Evolutionary conservation across 2,329 filamentous ascomycete species (phyloP).

Genomic region (Cytospora paraplurivora): DNA sequence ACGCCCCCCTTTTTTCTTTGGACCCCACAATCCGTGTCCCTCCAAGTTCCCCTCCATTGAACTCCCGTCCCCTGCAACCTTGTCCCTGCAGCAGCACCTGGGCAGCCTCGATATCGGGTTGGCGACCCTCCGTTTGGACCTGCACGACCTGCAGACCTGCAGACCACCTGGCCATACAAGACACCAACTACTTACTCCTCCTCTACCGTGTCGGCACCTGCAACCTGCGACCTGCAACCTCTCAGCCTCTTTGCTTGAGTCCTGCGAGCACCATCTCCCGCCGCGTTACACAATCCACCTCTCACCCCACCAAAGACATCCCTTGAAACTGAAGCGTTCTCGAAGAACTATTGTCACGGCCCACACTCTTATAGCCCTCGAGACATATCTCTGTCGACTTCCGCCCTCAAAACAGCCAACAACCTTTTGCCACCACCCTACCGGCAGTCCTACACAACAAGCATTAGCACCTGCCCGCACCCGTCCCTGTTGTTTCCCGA

Average conservation of each 20-base stretch:
- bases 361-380: not conserved
- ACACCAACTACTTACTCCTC: slow-evolving; percentile 7
- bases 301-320: slow-evolving; percentile 13
- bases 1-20: slow-evolving; percentile 10
- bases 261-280: not conserved
- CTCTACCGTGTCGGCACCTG: slow-evolving; percentile 2
- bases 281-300: slow-evolving; percentile 1
- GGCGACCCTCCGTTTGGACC: slow-evolving; percentile 12
- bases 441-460: not conserved
- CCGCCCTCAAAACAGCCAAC: slow-evolving; percentile 10
- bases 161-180: not conserved
- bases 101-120: slow-evolving; percentile 2
- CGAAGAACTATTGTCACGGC: slow-evolving; percentile 12
- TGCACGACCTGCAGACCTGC: slow-evolving; percentile 21
- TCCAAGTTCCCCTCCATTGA: slow-evolving; percentile 14
- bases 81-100: slow-evolving; percentile 6
- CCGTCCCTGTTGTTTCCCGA: not conserved
- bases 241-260: not conserved
- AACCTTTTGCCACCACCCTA: slow-evolving; percentile 5
- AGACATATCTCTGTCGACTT: slow-evolving; percentile 7
- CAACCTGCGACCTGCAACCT: slow-evolving; percentile 20
- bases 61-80: slow-evolving; percentile 21
- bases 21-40: slow-evolving; percentile 10
- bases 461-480: not conserved
- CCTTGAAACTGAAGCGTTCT: slow-evolving; percentile 2